Percentiles rank a stretch among this genome's conserved stretches.
Evolutionary conservation across 225 moss, liverwort and hornwort genomes (phyloP).

Genomic region (Neckera pumila): DNA sequence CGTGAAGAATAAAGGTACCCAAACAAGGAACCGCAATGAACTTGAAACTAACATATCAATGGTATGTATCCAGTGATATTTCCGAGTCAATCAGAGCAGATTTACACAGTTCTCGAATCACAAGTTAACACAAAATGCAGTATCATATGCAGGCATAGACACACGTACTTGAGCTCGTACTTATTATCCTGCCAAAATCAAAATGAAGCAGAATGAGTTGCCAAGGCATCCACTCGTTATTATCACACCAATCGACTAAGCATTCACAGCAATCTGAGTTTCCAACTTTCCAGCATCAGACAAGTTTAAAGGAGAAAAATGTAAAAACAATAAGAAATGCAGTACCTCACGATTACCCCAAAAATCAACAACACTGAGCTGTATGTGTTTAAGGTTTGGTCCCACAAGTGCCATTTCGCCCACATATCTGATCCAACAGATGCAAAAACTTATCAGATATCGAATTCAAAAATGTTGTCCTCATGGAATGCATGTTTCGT

Average conservation of each 20-base stretch:
- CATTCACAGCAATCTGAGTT: neutral
- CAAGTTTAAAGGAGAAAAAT: neutral
- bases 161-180: constrained; percentile 50
- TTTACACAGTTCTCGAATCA: neutral
- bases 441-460: neutral
- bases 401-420: constrained; percentile 79
- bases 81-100: neutral
- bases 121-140: neutral
- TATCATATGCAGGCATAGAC: neutral
- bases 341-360: constrained; percentile 95
- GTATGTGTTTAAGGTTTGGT: constrained; percentile 35
- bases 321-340: neutral
- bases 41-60: neutral
- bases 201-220: constrained; percentile 7
- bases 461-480: neutral
- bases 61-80: neutral
- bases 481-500: neutral
- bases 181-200: constrained; percentile 52
- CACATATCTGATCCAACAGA: constrained; percentile 51
- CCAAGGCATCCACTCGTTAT: too few relatives aligned
- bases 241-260: neutral
- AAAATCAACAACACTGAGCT: constrained; percentile 86
- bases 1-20: neutral
- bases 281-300: neutral
- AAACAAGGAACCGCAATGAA: neutral